These are phyloP conservation scores for Saitozyma podzolica DNA, from an alignment of 768 basidiomycete species.

Conservation along the genomic window DNA sequence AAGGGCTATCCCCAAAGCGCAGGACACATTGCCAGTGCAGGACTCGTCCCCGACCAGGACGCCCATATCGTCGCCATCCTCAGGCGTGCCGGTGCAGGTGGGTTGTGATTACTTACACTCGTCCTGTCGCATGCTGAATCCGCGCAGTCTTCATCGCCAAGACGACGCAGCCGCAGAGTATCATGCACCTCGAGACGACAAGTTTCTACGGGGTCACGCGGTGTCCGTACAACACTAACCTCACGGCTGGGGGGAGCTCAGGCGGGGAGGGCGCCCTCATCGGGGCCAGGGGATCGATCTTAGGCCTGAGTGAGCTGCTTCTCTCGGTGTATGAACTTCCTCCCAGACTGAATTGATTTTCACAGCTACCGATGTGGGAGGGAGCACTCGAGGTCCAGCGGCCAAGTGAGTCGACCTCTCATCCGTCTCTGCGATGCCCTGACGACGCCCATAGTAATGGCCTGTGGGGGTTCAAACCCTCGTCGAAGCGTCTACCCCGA, in stretches of 20 bases:
- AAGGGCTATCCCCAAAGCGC: constrained; percentile 8
- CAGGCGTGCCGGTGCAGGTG: constrained; percentile 20
- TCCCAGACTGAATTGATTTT: too few relatives aligned
- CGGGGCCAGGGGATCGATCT: constrained; percentile 11
- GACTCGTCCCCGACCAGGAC: background rate
- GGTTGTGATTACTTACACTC: background rate
- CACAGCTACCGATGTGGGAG: constrained; percentile 24
- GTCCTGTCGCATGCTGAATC: background rate
- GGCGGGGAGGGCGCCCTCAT: constrained; percentile 28
- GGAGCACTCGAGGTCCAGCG: constrained; percentile 20
- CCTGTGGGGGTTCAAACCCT: constrained; percentile 26
- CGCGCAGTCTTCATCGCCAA: constrained; percentile 22
- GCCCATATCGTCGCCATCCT: constrained; percentile 8
- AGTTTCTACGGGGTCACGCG: constrained; percentile 16
- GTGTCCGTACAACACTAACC: constrained; percentile 20
- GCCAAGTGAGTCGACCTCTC: background rate
- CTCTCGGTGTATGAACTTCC: background rate
- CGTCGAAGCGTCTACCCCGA: constrained; percentile 16
- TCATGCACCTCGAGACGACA: constrained; percentile 29
- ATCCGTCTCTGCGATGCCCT: background rate
- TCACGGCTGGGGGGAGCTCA: constrained; percentile 23
- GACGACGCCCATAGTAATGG: background rate
- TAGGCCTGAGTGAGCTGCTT: constrained; percentile 15
- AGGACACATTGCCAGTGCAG: background rate
- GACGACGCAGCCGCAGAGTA: constrained; percentile 27